These are phyloP conservation scores for Dillenia turbinata DNA, from an alignment of 164 flowering plant species.

Conservation along the genomic window DNA sequence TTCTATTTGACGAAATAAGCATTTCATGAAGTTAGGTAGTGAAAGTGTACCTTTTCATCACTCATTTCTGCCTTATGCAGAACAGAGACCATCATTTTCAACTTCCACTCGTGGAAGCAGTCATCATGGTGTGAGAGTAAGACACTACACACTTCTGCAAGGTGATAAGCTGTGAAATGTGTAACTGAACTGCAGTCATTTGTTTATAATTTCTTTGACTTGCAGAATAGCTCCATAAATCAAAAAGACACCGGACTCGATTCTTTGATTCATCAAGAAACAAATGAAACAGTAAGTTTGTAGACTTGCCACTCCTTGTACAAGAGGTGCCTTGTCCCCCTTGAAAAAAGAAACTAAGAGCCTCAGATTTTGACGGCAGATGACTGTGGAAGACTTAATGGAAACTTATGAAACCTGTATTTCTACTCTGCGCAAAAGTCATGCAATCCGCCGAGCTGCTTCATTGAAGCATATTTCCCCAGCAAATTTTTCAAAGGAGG, in stretches of 20 bases:
- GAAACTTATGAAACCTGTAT: constrained; percentile 66
- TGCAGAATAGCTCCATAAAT: constrained; percentile 37
- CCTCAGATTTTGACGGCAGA: constrained; percentile 30
- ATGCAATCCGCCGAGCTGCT: constrained; percentile 43
- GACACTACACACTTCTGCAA: not conserved
- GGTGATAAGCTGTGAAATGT: not conserved
- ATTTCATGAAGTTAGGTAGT: not conserved
- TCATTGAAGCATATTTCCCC: constrained; percentile 70
- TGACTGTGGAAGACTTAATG: constrained; percentile 70
- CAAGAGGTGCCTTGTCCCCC: not conserved
- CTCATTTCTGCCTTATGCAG: constrained; percentile 27
- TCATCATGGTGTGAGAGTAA: constrained; percentile 33
- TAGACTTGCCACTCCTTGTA: not conserved
- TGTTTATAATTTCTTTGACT: constrained; percentile 1
- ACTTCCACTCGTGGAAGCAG: constrained; percentile 32
- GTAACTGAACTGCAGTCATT: not conserved
- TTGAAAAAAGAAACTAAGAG: not conserved
- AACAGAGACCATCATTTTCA: constrained; percentile 24
- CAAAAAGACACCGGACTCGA: constrained; percentile 13
- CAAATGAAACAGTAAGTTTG: constrained; percentile 39
- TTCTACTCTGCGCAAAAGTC: constrained; percentile 56
- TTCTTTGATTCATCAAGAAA: constrained; percentile 11
- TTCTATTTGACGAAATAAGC: too few species aligned
- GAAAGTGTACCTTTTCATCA: constrained; percentile 1
- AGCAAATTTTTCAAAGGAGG: constrained; percentile 87